These are phyloP conservation scores for Fusarium sp. DNA, from an alignment of 2,329 filamentous ascomycete species.

Conservation along the genomic window DNA sequence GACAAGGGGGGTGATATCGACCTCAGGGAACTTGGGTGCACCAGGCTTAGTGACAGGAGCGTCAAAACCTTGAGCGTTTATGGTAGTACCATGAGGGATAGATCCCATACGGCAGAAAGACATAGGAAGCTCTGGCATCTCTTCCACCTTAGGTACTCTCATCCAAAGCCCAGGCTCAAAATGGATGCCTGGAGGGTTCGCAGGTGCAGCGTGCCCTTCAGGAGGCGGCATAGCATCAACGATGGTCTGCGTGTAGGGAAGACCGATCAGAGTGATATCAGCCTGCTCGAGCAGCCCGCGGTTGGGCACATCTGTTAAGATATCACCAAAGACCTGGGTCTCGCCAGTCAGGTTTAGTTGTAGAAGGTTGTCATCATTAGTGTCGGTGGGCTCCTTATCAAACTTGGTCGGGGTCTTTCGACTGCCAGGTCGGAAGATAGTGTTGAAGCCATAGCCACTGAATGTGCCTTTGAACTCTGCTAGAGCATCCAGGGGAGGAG, in stretches of 20 bases:
- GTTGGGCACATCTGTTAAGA: background rate
- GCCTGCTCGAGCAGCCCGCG: background rate
- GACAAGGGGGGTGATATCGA: background rate
- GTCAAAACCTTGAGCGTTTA: background rate
- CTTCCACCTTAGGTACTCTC: background rate
- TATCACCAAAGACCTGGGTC: background rate
- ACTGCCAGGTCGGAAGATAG: background rate
- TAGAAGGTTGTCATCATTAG: background rate
- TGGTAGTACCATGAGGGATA: background rate
- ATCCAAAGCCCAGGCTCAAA: slow-evolving; percentile 1
- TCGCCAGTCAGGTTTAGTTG: background rate
- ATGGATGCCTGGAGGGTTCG: background rate
- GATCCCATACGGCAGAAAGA: slow-evolving; percentile 4
- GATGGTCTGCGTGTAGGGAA: background rate
- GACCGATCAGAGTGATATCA: background rate
- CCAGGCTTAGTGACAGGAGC: background rate
- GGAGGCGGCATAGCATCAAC: background rate
- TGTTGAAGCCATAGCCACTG: background rate
- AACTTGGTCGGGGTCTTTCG: background rate
- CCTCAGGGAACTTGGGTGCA: background rate
- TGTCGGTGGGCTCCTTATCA: background rate
- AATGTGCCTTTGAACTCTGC: background rate
- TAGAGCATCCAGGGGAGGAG: background rate
- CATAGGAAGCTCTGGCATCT: background rate
- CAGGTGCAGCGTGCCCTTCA: no score